Evolutionary conservation across 1,139 yeast species (phyloP).

Genomic region (Tardiomyces digboiensis): DNA sequence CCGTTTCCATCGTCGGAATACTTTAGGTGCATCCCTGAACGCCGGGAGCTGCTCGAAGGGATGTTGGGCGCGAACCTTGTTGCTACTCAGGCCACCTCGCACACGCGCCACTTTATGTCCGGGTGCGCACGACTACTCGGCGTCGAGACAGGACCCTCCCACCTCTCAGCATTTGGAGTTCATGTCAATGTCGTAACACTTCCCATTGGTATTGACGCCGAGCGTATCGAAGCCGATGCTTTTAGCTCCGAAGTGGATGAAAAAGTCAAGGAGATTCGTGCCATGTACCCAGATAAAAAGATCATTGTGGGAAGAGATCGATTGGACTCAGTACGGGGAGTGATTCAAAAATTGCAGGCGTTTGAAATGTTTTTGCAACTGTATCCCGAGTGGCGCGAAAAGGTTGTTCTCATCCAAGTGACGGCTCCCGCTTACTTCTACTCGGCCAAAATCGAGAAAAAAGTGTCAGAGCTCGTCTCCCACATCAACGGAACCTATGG

Average conservation of each 20-base stretch:
- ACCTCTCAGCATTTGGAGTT: slow-evolving; percentile 68
- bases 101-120: slow-evolving; percentile 83
- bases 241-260: slow-evolving; percentile 35
- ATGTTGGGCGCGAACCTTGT: slow-evolving; percentile 82
- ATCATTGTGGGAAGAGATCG: slow-evolving; percentile 95
- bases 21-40: slow-evolving; percentile 77
- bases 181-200: slow-evolving; percentile 38
- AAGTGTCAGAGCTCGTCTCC: slow-evolving; percentile 43
- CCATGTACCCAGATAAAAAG: slow-evolving; percentile 63
- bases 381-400: slow-evolving; percentile 88
- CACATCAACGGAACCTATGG: slow-evolving; percentile 82
- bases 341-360: slow-evolving; percentile 91
- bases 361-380: slow-evolving; percentile 79
- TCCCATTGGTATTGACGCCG: slow-evolving; percentile 28
- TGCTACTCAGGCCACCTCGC: slow-evolving; percentile 79
- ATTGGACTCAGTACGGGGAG: slow-evolving; percentile 91
- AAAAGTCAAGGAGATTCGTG: slow-evolving; percentile 42
- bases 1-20: slow-evolving; percentile 97
- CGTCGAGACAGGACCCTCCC: slow-evolving; percentile 47
- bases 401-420: slow-evolving; percentile 86
- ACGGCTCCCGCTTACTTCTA: slow-evolving; percentile 67
- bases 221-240: slow-evolving; percentile 36
- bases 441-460: slow-evolving; percentile 56
- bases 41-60: slow-evolving; percentile 78
- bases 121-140: slow-evolving; percentile 82